A percentile compares a stretch with the other conserved stretches of the same genome.
These are phyloP conservation scores for Pythium guiyangense DNA, from an alignment of 352 stramenopile species.

Conservation along the genomic window DNA sequence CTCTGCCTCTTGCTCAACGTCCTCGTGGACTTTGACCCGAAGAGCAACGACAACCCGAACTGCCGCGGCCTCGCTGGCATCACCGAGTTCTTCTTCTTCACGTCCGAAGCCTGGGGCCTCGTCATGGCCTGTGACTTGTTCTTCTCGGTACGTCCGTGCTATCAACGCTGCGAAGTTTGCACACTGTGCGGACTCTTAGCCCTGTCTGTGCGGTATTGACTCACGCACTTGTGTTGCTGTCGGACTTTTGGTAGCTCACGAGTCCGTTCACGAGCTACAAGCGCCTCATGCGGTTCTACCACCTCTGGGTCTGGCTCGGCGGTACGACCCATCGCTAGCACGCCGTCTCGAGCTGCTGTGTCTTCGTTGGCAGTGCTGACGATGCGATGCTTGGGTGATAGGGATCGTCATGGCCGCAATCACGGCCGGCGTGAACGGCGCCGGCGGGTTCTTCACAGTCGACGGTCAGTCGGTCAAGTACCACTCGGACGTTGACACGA, in stretches of 20 bases:
- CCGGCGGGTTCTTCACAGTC: constrained; percentile 83
- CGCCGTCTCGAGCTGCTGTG: too few species aligned
- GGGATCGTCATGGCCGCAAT: constrained; percentile 80
- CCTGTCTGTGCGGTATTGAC: background rate
- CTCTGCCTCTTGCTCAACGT: constrained; percentile 84
- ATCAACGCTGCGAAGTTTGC: background rate
- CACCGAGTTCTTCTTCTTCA: constrained; percentile 90
- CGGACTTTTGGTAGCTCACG: constrained; percentile 35
- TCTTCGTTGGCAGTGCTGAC: background rate
- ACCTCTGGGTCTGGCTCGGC: constrained; percentile 80
- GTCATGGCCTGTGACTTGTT: constrained; percentile 88
- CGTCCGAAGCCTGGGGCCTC: constrained; percentile 80
- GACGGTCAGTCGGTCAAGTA: constrained; percentile 83
- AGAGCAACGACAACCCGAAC: constrained; percentile 30
- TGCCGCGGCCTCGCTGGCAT: constrained; percentile 74
- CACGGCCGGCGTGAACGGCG: constrained; percentile 55
- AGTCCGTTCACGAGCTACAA: constrained; percentile 90
- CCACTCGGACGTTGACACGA: constrained; percentile 44
- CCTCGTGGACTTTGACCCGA: constrained; percentile 68
- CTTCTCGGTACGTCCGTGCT: constrained; percentile 40
- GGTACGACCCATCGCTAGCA: too few species aligned
- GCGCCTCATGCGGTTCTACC: constrained; percentile 86
- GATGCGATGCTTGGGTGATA: constrained; percentile 1
- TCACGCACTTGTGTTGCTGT: background rate
- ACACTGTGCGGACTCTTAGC: background rate